A percentile compares a stretch with the other conserved stretches of the same genome.
Evolutionary conservation across 768 basidiomycete species (phyloP).

Genomic region (Suillus weaverae): DNA sequence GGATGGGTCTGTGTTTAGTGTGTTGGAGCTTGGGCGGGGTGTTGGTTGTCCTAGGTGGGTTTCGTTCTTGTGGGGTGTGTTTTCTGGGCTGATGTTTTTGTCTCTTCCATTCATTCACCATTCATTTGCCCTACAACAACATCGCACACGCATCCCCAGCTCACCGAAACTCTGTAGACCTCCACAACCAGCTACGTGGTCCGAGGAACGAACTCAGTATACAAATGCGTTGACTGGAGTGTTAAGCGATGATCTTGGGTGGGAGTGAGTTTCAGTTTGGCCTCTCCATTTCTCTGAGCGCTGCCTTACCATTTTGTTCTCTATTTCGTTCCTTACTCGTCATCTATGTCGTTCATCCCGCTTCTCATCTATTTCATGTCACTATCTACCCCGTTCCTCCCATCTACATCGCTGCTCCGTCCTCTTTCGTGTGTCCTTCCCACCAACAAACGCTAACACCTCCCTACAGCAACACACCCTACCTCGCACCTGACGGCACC

Average conservation of each 20-base stretch:
- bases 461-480: conserved; percentile 43
- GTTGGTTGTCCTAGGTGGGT: not conserved
- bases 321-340: not conserved
- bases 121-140: not conserved
- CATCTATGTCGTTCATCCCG: not conserved
- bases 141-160: not conserved
- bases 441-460: not conserved
- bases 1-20: not conserved
- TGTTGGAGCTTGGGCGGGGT: not conserved
- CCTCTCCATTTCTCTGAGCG: no score
- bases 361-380: not conserved
- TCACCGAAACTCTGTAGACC: not conserved
- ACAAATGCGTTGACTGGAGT: conserved; percentile 36
- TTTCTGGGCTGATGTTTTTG: not conserved
- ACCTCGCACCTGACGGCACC: conserved; percentile 46
- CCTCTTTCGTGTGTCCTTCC: not conserved
- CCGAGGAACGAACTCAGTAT: conserved; percentile 16
- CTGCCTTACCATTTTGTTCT: not conserved
- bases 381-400: not conserved
- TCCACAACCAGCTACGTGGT: conserved; percentile 9
- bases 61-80: not conserved
- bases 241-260: conserved; percentile 47
- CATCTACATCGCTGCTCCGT: not conserved
- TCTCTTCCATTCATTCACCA: not conserved
- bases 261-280: no score